A percentile compares a stretch with the other conserved stretches of the same genome.
Evolutionary conservation across 129 eudicot species (phyloP).

Genomic region (Lonicera japonica): DNA sequence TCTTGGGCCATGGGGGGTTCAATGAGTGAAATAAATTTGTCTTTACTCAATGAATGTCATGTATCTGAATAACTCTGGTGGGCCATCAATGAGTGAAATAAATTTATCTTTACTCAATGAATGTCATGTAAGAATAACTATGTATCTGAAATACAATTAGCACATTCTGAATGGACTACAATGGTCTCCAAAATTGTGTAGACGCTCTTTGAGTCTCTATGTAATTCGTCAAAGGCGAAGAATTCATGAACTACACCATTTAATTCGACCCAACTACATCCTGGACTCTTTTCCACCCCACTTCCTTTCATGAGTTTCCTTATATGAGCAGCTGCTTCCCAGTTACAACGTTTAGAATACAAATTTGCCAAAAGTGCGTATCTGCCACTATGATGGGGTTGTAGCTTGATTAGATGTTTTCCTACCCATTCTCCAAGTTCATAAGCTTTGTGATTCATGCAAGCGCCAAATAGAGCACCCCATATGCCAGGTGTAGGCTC

Average conservation of each 20-base stretch:
- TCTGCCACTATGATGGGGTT: slow-evolving; percentile 27
- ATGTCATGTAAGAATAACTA: neutral
- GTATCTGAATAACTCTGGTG: too few relatives aligned
- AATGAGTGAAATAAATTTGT: too few relatives aligned
- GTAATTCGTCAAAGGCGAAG: slow-evolving; percentile 13
- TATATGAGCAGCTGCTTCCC: slow-evolving; percentile 24
- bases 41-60: too few relatives aligned
- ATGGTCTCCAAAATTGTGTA: slow-evolving; percentile 7
- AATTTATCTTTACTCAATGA: too few relatives aligned
- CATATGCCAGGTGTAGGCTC: slow-evolving; percentile 24
- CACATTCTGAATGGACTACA: slow-evolving; percentile 2
- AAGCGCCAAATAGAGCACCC: slow-evolving; percentile 29
- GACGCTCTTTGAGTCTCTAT: neutral
- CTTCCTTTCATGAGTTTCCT: slow-evolving; percentile 26
- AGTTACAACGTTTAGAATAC: slow-evolving; percentile 12
- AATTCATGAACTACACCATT: slow-evolving; percentile 19
- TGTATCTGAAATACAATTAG: slow-evolving; percentile 1
- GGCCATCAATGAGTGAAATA: too few relatives aligned
- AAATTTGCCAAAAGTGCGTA: slow-evolving; percentile 29
- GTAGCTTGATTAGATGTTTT: slow-evolving; percentile 14
- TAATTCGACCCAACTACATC: slow-evolving; percentile 31
- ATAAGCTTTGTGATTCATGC: slow-evolving; percentile 24
- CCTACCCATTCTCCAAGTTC: slow-evolving; percentile 21
- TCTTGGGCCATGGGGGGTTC: too few relatives aligned
- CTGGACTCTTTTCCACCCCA: slow-evolving; percentile 25